A percentile compares a stretch with the other conserved stretches of the same genome.
These are phyloP conservation scores for Nigrospora sphaerica DNA, from an alignment of 2,329 filamentous ascomycete genomes.

Conservation along the genomic window DNA sequence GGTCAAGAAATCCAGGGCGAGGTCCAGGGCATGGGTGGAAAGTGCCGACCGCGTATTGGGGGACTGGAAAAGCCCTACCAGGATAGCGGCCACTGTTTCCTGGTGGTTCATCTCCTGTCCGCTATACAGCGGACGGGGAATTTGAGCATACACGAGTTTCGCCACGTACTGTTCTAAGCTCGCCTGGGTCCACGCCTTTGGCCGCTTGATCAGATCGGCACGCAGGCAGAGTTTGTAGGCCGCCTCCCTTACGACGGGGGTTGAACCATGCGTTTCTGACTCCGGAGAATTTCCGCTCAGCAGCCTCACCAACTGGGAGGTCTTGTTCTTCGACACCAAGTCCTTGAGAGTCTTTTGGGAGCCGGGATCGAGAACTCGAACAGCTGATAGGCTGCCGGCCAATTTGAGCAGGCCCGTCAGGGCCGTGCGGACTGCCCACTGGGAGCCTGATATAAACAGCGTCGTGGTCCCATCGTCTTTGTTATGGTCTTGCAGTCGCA, in stretches of 20 bases:
- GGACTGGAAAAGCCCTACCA: constrained; percentile 15
- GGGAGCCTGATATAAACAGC: constrained; percentile 17
- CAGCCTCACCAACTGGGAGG: constrained; percentile 5
- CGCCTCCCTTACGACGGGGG: too few species aligned
- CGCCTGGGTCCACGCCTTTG: constrained; percentile 16
- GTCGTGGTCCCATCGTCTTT: constrained; percentile 9
- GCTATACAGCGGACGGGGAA: constrained; percentile 17
- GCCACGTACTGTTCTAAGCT: constrained; percentile 20
- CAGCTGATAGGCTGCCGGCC: constrained; percentile 14
- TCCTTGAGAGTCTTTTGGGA: constrained; percentile 9
- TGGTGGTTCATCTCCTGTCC: constrained; percentile 12
- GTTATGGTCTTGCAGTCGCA: constrained; percentile 12
- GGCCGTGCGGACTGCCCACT: constrained; percentile 13
- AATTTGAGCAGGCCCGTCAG: constrained; percentile 16
- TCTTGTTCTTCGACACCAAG: constrained; percentile 3
- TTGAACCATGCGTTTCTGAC: constrained; percentile 2
- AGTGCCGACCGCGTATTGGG: constrained; percentile 9
- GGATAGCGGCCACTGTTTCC: constrained; percentile 15
- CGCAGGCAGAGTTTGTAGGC: constrained; percentile 11
- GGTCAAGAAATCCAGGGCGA: constrained; percentile 17
- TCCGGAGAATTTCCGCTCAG: constrained; percentile 6
- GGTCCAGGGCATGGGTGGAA: constrained; percentile 18
- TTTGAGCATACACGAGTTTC: constrained; percentile 13
- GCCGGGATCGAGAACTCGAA: constrained; percentile 13
- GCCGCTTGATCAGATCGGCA: constrained; percentile 16